Evolutionary conservation across 1,139 yeast genomes (phyloP).

Genomic region (Suhomyces terraborum): DNA sequence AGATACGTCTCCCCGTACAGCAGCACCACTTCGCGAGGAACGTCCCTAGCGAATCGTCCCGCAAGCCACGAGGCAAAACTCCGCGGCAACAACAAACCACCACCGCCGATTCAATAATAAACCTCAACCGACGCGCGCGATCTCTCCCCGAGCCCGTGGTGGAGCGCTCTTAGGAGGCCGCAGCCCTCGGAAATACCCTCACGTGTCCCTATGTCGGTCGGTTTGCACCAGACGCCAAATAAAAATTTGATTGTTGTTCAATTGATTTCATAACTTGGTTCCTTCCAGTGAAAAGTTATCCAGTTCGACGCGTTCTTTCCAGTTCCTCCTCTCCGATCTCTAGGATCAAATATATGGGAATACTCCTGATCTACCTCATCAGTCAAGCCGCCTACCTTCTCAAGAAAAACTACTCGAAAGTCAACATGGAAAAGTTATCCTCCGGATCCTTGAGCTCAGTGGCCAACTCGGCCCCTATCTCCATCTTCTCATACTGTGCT

Average conservation of each 20-base stretch:
- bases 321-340: background rate
- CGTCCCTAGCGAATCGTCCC: too few species aligned
- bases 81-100: too few species aligned
- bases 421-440: slow-evolving; percentile 36
- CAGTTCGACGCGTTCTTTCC: slow-evolving; percentile 1
- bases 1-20: too few species aligned
- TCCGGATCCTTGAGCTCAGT: slow-evolving; percentile 38
- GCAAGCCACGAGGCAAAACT: too few species aligned
- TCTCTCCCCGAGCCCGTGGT: background rate
- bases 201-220: slow-evolving; percentile 4
- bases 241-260: slow-evolving; percentile 15
- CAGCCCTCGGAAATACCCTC: slow-evolving; percentile 1
- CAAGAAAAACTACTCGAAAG: slow-evolving; percentile 24
- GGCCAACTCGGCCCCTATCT: slow-evolving; percentile 82
- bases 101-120: too few species aligned
- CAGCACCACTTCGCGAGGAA: too few species aligned
- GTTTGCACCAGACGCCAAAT: slow-evolving; percentile 9
- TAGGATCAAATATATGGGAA: slow-evolving; percentile 39
- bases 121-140: too few species aligned
- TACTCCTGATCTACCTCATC: slow-evolving; percentile 42
- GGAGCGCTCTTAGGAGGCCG: too few species aligned
- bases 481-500: slow-evolving; percentile 83
- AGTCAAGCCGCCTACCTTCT: slow-evolving; percentile 40
- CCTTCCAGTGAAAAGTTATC: slow-evolving; percentile 1
- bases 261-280: slow-evolving; percentile 1